Base-by-base conservation (phyloP, 257 asterid genomes). In the Nemophila menziesii region DNA sequence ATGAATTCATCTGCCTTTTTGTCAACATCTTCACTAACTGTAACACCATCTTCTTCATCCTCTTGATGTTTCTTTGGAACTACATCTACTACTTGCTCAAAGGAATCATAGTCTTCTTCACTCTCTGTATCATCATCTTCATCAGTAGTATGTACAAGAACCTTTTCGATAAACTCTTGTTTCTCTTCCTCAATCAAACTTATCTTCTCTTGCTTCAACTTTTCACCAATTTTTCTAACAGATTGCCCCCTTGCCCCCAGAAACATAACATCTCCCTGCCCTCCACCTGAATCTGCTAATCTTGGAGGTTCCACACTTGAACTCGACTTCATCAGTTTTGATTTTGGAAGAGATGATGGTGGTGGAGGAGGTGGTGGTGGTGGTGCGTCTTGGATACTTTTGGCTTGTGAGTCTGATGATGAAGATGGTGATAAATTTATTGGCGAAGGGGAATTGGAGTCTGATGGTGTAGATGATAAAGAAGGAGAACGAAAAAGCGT, bases 1-100 rank as follows among this genome's bases (percentile, higher is more conserved):
- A 89, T 89, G 64, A 89, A 89, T 26, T 89, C 98, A 52, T 84
- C 98, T 0, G 98, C 96, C 44, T 89, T 89, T 78, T 84, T 84
- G 47, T 89, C 90, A 16, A 89, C 98, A 58, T 89, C 97, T 22
- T 66, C 82, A 41, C 43, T 42, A 26, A 2, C 56, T 14, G n/a
- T 17, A n/a, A n/a, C n/a, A 13, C 63, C 36, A 14, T 34, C n/a
- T n/a, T n/a, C n/a, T n/a, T n/a, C n/a, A 18, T 52, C 70, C 36
- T 24, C 61, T 17, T 45, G 43, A n/a, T n/a, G n/a, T n/a, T n/a
- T n/a, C n/a, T n/a, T n/a, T n/a, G n/a, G n/a, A 42, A 55, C 57
- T 27, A 41, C 15, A 16, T 55, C 7, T 10, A 2, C n/a, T n/a
- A 29, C 36, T 29, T 26, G 2, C 29, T 22, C 59, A 17, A 14